phyloP scores from a whole-genome alignment of 116 monocot genomes.

The Zostera marina region DNA sequence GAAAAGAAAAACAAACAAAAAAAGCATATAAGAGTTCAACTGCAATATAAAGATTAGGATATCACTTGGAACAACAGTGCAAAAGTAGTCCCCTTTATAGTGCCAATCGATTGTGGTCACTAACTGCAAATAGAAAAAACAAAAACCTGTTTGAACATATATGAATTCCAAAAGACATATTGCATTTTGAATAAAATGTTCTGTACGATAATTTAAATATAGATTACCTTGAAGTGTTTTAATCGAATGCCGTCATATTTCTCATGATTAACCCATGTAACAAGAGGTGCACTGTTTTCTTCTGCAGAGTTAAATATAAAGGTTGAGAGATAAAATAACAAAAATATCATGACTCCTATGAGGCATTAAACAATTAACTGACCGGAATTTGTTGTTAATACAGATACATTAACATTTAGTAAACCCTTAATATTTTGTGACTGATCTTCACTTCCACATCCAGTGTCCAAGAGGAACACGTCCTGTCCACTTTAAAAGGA shows the following conservation, averaged over 20 bases:
- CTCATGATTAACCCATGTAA: constrained; percentile 58
- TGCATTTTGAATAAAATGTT: background rate
- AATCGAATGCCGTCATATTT: constrained; percentile 51
- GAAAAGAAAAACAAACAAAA: no score
- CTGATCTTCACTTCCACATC: constrained; percentile 60
- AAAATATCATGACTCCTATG: background rate
- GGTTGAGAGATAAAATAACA: background rate
- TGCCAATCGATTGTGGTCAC: constrained; percentile 91
- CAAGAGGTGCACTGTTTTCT: constrained; percentile 28
- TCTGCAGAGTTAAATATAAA: background rate
- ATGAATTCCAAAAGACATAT: background rate
- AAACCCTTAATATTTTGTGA: constrained; percentile 40
- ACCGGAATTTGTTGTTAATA: constrained; percentile 30
- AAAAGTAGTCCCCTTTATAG: constrained; percentile 88
- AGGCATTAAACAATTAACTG: constrained; percentile 7
- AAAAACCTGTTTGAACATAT: background rate
- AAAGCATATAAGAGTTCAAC: background rate
- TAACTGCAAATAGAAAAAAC: constrained; percentile 23
- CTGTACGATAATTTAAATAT: background rate
- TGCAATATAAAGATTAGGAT: constrained; percentile 41
- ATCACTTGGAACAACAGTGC: constrained; percentile 84
- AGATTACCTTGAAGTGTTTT: constrained; percentile 72
- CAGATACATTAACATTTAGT: constrained; percentile 27
- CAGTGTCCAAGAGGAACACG: constrained; percentile 73
- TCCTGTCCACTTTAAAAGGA: constrained; percentile 58